These are phyloP conservation scores for Candida glaebosa DNA, from an alignment of 805 yeast species.

Conservation along the genomic window DNA sequence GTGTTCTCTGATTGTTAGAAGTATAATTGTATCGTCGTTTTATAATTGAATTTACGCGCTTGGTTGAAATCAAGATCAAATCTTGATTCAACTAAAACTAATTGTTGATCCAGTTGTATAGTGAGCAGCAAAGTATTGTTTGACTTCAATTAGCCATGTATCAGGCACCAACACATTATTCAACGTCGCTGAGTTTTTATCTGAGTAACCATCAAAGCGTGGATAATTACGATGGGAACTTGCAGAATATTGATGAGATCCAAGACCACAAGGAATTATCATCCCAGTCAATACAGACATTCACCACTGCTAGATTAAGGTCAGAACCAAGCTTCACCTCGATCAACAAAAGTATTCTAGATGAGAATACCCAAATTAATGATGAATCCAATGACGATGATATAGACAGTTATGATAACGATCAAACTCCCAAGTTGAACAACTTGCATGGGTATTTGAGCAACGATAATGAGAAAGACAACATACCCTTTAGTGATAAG, in stretches of 20 bases:
- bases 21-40: background rate
- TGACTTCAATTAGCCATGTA: background rate
- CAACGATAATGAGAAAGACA: background rate
- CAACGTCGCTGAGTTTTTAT: conserved; percentile 5
- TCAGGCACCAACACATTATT: conserved; percentile 2
- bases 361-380: background rate
- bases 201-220: background rate
- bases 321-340: background rate
- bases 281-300: background rate
- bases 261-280: background rate
- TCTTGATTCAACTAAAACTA: background rate
- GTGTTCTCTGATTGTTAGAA: background rate
- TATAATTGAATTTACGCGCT: background rate
- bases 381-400: background rate
- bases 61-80: background rate
- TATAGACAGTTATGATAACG: conserved; percentile 15
- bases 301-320: background rate
- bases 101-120: background rate
- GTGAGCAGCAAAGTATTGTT: background rate
- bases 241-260: background rate
- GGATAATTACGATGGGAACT: background rate
- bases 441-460: background rate
- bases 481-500: background rate
- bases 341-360: background rate
- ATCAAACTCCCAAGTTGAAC: conserved; percentile 28